Evolutionary conservation across 768 basidiomycete species (phyloP).

Genomic region (Lactarius quietus): DNA sequence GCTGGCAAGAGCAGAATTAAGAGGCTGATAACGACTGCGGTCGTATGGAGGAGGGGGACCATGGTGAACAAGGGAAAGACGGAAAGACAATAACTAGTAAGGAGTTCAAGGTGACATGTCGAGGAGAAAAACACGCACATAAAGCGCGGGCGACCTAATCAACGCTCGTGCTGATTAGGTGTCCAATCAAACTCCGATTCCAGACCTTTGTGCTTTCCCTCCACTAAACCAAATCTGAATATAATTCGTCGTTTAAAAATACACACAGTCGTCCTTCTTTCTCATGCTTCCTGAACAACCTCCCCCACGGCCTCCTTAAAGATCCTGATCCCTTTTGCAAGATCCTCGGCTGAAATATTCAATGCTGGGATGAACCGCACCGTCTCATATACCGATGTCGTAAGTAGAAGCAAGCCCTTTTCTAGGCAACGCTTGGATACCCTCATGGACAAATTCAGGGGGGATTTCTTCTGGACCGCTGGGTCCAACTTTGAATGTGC

Average conservation of each 20-base stretch:
- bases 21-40: slow-evolving; percentile 3
- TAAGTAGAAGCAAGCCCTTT: slow-evolving; percentile 81
- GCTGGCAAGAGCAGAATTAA: slow-evolving; percentile 20
- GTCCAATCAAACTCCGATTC: background rate
- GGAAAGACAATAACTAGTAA: background rate
- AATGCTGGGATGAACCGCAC: slow-evolving; percentile 92
- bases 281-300: slow-evolving; percentile 46
- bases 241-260: background rate
- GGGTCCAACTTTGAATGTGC: slow-evolving; percentile 51
- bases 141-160: background rate
- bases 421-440: slow-evolving; percentile 80
- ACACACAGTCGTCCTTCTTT: background rate
- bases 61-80: background rate
- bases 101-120: background rate
- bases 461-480: slow-evolving; percentile 36
- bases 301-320: slow-evolving; percentile 71
- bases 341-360: slow-evolving; percentile 72
- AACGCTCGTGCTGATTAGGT: background rate
- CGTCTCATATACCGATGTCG: slow-evolving; percentile 85
- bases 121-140: slow-evolving; percentile 4
- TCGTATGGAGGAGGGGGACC: background rate
- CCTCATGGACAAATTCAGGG: slow-evolving; percentile 58
- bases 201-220: background rate
- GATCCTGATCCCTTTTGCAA: slow-evolving; percentile 62
- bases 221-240: too few species aligned